phyloP scores from a whole-genome alignment of 2,329 filamentous ascomycete species.

The Pseudocercospora pini-densiflorae region DNA sequence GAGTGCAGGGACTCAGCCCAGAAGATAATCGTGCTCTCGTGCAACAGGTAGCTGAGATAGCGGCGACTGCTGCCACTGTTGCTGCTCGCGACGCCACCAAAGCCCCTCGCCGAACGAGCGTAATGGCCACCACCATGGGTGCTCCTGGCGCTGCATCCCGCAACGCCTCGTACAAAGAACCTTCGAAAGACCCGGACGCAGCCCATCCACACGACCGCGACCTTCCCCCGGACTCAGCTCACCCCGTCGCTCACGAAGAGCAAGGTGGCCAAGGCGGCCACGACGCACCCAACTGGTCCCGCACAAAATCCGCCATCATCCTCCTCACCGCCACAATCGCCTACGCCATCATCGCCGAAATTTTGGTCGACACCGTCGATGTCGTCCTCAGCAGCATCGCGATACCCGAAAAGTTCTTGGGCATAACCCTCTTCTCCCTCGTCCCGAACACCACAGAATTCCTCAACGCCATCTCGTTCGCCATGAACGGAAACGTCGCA shows the following conservation, averaged over 20 bases:
- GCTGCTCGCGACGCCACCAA: conserved; percentile 76
- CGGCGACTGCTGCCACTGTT: conserved; percentile 85
- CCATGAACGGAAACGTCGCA: conserved; percentile 99
- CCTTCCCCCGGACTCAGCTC: conserved; percentile 32
- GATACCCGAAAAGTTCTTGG: conserved; percentile 96
- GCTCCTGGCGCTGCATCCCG: conserved; percentile 17
- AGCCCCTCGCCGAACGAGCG: conserved; percentile 56
- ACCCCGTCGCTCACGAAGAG: conserved; percentile 22
- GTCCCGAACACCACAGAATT: conserved; percentile 99
- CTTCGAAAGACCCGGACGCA: conserved; percentile 21
- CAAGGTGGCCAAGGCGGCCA: conserved; percentile 68
- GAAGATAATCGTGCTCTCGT: conserved; percentile 81
- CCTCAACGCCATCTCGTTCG: conserved; percentile 97
- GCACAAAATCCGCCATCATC: conserved; percentile 86
- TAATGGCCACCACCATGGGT: conserved; percentile 41
- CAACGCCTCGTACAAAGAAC: conserved; percentile 23
- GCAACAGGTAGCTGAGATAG: conserved; percentile 90
- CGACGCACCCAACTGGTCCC: conserved; percentile 98
- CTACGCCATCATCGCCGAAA: conserved; percentile 97
- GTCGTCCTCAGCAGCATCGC: conserved; percentile 89
- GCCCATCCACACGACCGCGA: conserved; percentile 23
- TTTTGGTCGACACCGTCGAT: conserved; percentile 95
- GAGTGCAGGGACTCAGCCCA: conserved; percentile 71
- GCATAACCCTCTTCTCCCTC: conserved; percentile 93
- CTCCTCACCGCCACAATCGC: conserved; percentile 85